phyloP scores from a whole-genome alignment of 2,329 filamentous ascomycete genomes.

The Capronia epimyces region DNA sequence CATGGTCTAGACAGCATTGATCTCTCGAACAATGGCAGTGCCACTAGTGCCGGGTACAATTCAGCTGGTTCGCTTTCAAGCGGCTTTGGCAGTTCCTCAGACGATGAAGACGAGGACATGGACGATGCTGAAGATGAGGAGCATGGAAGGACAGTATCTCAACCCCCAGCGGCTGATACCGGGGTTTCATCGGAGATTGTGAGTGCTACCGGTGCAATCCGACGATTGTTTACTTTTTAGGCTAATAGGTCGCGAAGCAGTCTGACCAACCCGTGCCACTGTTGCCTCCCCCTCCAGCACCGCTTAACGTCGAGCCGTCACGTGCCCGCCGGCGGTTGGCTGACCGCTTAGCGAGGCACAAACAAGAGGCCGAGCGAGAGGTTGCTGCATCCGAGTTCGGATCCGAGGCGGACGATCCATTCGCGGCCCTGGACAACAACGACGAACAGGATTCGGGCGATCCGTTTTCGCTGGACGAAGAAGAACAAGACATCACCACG shows the following conservation, averaged over 20 bases:
- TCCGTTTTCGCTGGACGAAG: constrained; percentile 28
- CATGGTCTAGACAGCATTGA: constrained; percentile 59
- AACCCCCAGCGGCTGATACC: constrained; percentile 24
- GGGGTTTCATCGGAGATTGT: constrained; percentile 56
- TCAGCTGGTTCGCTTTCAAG: constrained; percentile 71
- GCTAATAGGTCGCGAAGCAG: constrained; percentile 24
- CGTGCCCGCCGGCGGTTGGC: constrained; percentile 84
- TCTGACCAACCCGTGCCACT: constrained; percentile 43
- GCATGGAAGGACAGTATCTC: constrained; percentile 15
- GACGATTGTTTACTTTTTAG: constrained; percentile 47
- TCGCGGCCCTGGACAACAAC: constrained; percentile 37
- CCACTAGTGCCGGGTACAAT: constrained; percentile 66
- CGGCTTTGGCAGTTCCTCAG: constrained; percentile 89
- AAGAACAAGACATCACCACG: constrained; percentile 30
- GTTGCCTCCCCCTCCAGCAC: constrained; percentile 58
- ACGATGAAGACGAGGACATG: constrained; percentile 93
- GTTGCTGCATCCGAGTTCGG: constrained; percentile 30
- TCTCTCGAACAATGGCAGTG: constrained; percentile 58
- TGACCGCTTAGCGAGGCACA: constrained; percentile 72
- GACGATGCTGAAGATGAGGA: constrained; percentile 51
- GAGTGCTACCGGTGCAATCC: constrained; percentile 46
- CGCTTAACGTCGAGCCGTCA: constrained; percentile 78
- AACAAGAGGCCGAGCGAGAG: constrained; percentile 40
- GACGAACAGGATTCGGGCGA: constrained; percentile 34
- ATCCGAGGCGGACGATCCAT: constrained; percentile 29